A percentile compares a stretch with the other conserved stretches of the same genome.
Conservation (phyloP, 768 basidiomycete species). For the Sarcomyxa edulis region DNA sequence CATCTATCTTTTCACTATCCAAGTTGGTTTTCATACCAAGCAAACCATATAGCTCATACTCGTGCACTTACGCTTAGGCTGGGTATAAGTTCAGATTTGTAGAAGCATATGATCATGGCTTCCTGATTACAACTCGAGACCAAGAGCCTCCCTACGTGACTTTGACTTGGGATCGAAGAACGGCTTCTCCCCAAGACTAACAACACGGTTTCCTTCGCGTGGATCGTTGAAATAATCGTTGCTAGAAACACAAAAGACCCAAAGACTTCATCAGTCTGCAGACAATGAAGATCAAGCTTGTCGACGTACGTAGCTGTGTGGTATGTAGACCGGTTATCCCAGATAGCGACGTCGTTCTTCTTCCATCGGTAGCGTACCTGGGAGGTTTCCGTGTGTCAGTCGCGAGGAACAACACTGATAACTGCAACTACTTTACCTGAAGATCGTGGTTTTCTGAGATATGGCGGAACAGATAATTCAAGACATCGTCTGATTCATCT, state of each 20-base stretch:
- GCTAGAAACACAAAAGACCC: constrained; percentile 12
- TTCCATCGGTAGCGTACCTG: constrained; percentile 49
- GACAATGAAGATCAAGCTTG: neutral
- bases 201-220: constrained; percentile 46
- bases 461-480: constrained; percentile 44
- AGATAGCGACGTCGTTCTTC: constrained; percentile 50
- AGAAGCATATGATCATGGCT: constrained; percentile 11
- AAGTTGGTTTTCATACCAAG: too few species aligned
- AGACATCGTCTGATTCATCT: constrained; percentile 47
- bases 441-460: constrained; percentile 56
- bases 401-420: neutral
- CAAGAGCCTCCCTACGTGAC: constrained; percentile 29
- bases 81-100: too few species aligned
- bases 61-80: too few species aligned
- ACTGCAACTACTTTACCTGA: constrained; percentile 21
- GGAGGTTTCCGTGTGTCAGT: neutral
- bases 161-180: constrained; percentile 37
- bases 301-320: constrained; percentile 38
- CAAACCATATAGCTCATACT: too few species aligned
- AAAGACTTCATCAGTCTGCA: neutral
- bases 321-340: constrained; percentile 53
- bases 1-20: too few species aligned
- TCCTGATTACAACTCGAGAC: constrained; percentile 19
- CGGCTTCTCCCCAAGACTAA: constrained; percentile 48
- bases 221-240: constrained; percentile 28